Base-by-base conservation (phyloP, 2,329 filamentous ascomycete genomes). In the Thyridium curvatum region DNA sequence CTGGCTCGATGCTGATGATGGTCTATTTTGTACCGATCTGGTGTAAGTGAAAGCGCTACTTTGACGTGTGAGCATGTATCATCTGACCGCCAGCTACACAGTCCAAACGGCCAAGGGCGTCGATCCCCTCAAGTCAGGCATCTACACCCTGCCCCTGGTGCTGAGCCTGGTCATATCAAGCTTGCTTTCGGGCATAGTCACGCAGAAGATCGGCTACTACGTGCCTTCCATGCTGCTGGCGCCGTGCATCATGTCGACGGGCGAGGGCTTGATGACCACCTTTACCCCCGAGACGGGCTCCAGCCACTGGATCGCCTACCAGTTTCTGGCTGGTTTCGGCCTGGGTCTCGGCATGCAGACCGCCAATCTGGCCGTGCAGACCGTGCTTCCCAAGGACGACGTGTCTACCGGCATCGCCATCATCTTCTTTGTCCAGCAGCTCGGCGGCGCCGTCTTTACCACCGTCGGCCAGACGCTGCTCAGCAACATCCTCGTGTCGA, bases 261-360 rank as follows among this genome's bases (percentile, higher is more conserved):
- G 74, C 16, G 60, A 71, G 37, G 79, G 78, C 3, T 65, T 82
- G 12, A 60, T 82, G 48, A 77, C 67, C 39, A 82, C 75, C 0
- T 68, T 81, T 26, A 59, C 53, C 13, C 66, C 69, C 2, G 46
- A 55, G 36, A 72, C 71, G 12, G 56, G 59, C 3, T 65, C 68
- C 2, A 55, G 62, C 2, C 65, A 72, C 42, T 82, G 78, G 78
- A 76, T 80, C 40, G 73, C 64, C 12, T 82, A 65, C 49, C 75
- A 82, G 49, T 73, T 77, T 40, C 52, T 82, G 15, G 62, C 71
- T 7, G 79, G 79, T 14, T 69, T 77, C 35, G 78, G 78, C 1
- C 52, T 80, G 4, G 79, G 79, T 3, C 59, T 74, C 17, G 71
- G 72, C 6, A 73, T 83, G 63, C 77, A 82, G 49, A 69, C 74